Base-by-base conservation (phyloP, 2,329 filamentous ascomycete genomes). In the Clonostachys solani region DNA sequence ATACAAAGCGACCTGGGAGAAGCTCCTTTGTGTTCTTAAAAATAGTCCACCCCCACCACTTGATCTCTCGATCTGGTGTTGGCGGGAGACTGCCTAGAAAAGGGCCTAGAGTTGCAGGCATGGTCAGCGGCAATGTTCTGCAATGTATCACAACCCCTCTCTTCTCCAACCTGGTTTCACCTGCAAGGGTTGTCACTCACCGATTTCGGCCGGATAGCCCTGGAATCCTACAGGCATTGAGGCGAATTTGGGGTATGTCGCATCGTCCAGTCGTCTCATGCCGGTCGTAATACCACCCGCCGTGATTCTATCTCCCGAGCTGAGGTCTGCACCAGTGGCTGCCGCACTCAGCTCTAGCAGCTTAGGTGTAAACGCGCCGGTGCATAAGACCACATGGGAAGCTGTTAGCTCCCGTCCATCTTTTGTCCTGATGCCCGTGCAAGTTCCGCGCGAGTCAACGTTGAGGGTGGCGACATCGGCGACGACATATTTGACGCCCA, bases 1-100 rank as follows among this genome's bases (percentile, higher is more conserved):
- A 86, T 43, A 85, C 62, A 43, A 65, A 62, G 5, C 72, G 73
- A 1, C 80, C 78, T 2, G 80, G 75, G 40, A 76, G 52, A 7
- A 78, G 67, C 49, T 78, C 73, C 15, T 65, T 65, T 1, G 72
- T 77, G 61, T 83, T 83, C 44, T 63, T 73, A 63, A 84, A 83
- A 51, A 83, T 81, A 47, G 70, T 77, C 46, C 76, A 72, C 15
- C 79, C 80, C 80, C 80, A 84, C 75, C 77, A 83, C 57, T 84
- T 83, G 49, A 81, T 65, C 54, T 72, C 68, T 1, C 64, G 61
- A 44, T 72, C 67, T 18, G 62, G 66, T 3, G 76, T 82, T 1
- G 76, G 78, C 6, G 80, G 80, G 15, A 84, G 62, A 42, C 70
- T 78, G 19, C 80, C 80, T 47, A 81, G 78, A 49, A 81, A 81